A percentile compares a stretch with the other conserved stretches of the same genome.
Evolutionary conservation across 768 basidiomycete species (phyloP).

Genomic region (Xanthoconium stramineum): DNA sequence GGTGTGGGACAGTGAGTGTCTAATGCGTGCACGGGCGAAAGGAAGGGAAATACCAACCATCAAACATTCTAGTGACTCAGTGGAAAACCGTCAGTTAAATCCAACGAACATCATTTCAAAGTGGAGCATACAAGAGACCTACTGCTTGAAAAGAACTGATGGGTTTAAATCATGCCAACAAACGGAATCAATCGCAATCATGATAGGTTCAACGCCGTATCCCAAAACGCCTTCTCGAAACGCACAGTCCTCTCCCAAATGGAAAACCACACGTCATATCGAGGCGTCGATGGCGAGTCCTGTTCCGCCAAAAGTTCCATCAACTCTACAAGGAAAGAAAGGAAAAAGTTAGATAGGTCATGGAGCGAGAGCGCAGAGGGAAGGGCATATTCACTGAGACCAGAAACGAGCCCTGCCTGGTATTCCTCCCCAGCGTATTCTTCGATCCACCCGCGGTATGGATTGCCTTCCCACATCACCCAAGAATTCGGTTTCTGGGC

Average conservation of each 20-base stretch:
- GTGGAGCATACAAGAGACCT: background rate
- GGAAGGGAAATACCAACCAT: too few relatives aligned
- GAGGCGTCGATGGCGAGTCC: background rate
- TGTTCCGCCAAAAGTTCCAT: background rate
- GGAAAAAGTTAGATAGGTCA: too few relatives aligned
- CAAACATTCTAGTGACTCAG: too few relatives aligned
- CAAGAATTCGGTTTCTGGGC: slow-evolving; percentile 1
- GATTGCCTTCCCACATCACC: slow-evolving; percentile 3
- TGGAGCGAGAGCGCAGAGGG: too few relatives aligned
- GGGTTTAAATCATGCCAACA: too few relatives aligned
- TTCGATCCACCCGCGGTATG: slow-evolving; percentile 1
- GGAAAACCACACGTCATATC: slow-evolving; percentile 2
- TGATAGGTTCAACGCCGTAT: slow-evolving; percentile 2
- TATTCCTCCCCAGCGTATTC: background rate
- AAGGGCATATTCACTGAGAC: background rate
- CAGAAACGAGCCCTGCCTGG: background rate
- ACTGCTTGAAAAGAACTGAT: background rate
- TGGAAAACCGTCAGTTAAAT: too few relatives aligned
- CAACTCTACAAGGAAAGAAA: background rate
- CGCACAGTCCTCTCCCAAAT: slow-evolving; percentile 3
- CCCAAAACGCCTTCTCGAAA: slow-evolving; percentile 8
- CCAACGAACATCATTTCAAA: too few relatives aligned
- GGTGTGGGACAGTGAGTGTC: too few relatives aligned
- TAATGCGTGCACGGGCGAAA: too few relatives aligned
- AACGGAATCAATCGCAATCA: background rate